phyloP scores from a whole-genome alignment of 2,329 filamentous ascomycete species.

The Colletotrichum noveboracense region DNA sequence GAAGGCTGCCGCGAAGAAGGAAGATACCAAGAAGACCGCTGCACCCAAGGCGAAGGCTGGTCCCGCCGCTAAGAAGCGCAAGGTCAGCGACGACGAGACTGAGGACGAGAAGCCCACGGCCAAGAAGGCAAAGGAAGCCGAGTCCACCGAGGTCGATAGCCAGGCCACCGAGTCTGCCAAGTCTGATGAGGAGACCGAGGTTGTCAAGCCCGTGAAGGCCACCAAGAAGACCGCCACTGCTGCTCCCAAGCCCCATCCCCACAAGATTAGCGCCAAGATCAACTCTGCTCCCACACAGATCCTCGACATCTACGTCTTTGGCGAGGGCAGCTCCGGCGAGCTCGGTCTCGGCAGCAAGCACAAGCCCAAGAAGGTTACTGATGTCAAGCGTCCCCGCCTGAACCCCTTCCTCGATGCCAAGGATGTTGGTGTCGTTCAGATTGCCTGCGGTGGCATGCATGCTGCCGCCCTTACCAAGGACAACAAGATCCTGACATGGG shows the following conservation, averaged over 20 bases:
- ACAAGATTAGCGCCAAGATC: slow-evolving; percentile 30
- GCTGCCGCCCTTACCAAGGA: slow-evolving; percentile 77
- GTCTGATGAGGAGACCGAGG: slow-evolving; percentile 9
- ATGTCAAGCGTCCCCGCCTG: slow-evolving; percentile 76
- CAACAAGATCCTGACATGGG: slow-evolving; percentile 85
- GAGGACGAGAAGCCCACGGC: slow-evolving; percentile 24
- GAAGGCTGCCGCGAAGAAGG: slow-evolving; percentile 57
- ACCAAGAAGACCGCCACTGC: slow-evolving; percentile 17
- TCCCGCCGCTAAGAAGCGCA: slow-evolving; percentile 24
- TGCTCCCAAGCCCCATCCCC: slow-evolving; percentile 16
- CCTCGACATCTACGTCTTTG: slow-evolving; percentile 81
- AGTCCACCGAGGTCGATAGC: slow-evolving; percentile 13
- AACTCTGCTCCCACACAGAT: slow-evolving; percentile 67
- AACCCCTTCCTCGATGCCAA: slow-evolving; percentile 64
- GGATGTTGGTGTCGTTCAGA: slow-evolving; percentile 71
- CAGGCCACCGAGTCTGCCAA: slow-evolving; percentile 20
- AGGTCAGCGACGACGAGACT: slow-evolving; percentile 14
- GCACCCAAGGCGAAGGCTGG: slow-evolving; percentile 9
- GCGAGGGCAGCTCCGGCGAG: slow-evolving; percentile 81
- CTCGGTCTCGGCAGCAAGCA: slow-evolving; percentile 75
- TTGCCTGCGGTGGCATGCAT: slow-evolving; percentile 86
- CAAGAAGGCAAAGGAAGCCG: slow-evolving; percentile 24
- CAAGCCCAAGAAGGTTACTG: slow-evolving; percentile 66
- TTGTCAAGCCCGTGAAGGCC: slow-evolving; percentile 19
- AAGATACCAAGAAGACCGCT: slow-evolving; percentile 12